Evolutionary conservation across 768 basidiomycete species (phyloP), one percentile per base, ranked within the genome.

Genomic region (Suillus subluteus): DNA sequence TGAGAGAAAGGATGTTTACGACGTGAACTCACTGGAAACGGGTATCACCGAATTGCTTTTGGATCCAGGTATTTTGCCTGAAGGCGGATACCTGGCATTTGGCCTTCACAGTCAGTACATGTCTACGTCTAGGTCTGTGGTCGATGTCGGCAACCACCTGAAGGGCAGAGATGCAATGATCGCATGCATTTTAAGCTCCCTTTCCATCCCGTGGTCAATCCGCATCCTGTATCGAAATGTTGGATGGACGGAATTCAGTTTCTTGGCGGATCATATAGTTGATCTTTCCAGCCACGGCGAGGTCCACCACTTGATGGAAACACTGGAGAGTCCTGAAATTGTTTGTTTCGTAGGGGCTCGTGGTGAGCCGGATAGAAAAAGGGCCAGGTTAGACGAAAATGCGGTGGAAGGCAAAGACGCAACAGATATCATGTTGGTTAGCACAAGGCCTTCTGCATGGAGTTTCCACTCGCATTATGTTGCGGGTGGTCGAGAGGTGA

Each of bases 61-160:
- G 4, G 75, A 81, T 62, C 64, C 70, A 3, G 38, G 55, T 2
- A 80, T 83, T 65, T 73, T 86, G 11, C 77, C 81, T 0, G 41
- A 77, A 3, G 82, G 83, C 7, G 82, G 83, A 1, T 70, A 64
- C 15, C 73, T 86, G 16, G 80, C 77, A 3, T 86, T 84, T 59
- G 77, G 79, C 8, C 71, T 84, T 11, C 69, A 69, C 1, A 77
- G 81, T 70, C 69, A 71, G 62, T 84, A 83, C 65, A 78, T 80
- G 2, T 13, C 59, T 43, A 43, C 18, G 26, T 61, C 41, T 30
- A 13, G 26, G 26, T 61, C 59, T 32, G 41, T 32, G 30, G 62
- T 81, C 62, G 64, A 48, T 12, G 40, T 59, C 30, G 43, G 16
- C 32, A 61, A 13, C 52, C n/a, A 63, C 23, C 56, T 63, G n/a